Base-by-base conservation (phyloP, 495 filamentous ascomycete species). In the Aspergillus hancockii region DNA sequence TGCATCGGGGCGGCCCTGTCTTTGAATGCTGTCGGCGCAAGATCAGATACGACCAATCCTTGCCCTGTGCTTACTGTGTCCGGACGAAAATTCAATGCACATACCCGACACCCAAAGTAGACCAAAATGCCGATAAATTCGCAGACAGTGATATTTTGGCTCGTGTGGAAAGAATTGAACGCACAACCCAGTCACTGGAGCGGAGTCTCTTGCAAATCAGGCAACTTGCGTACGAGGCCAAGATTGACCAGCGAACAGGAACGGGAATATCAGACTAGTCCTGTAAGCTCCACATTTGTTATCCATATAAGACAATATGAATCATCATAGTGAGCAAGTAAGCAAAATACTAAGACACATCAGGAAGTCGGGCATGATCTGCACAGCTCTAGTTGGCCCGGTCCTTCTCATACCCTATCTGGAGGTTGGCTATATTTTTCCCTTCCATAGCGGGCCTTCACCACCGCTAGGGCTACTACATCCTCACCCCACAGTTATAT, bases 21-120 rank as follows among this genome's bases (percentile, higher is more conserved):
- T 81, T n/a, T 34, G 80, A 79, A 52, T 84, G 82, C 63, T 67
- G 78, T 13, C 81, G 72, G 12, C 79, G 80, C 50, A 85, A 84
- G 67, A 80, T 85, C 57, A 81, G 78, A 40, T 85, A 81, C 68
- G 80, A 84, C 57, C 77, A 56, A 22, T 62, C 52, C 9, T 63
- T 76, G 36, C 82, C 81, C 8, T 85, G 81, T 61, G 66, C 70
- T 18, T 79, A 78, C 55, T 84, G 82, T 60, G 68, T 81, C 50
- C 66, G 63, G 56, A 58, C 60, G 22, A 58, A 55, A 8, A 60
- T 72, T 6, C 22, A 59, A 25, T 72, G 69, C 57, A 46, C 30
- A 14, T 70, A 70, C 28, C 63, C 65, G 8, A 10, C 8, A 30
- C 56, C 49, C 47, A 45, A 45, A 25, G 9, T n/a, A 50, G 61